Evolutionary conservation across 148 eudicot species (phyloP), one percentile per base, ranked within the genome.

Genomic region (Spergularia marina): DNA sequence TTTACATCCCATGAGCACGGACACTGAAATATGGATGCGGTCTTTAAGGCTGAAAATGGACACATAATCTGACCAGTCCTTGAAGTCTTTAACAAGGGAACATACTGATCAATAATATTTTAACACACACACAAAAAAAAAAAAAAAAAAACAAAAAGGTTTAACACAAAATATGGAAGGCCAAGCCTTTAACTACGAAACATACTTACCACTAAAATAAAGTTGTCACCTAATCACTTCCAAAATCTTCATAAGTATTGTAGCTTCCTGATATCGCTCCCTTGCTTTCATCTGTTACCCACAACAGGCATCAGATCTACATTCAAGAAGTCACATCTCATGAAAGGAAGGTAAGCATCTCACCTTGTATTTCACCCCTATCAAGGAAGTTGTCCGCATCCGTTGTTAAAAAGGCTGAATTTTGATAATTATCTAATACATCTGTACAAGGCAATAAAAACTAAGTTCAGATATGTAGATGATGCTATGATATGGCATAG

Each of bases 291-390:
- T 82, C 85, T 78, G 79, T 67, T 44, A 58, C 7, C 74, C 47
- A 78, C 15, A 73, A 53, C 15, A 56, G 6, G 40, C 59, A 64
- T 73, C 51, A 73, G 68, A 21, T 25, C 44, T 25, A 59, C 56
- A 63, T 70, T 71, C 60, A 71, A 44, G 40, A 47, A 59, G 64
- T 58, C 14, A 41, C 18, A 57, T 65, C 63, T 14, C 20, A 18
- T 60, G 12, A 54, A 13, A 56, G 69, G 25, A 30, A 53, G 39
- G 7, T 13, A 74, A 65, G 64, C 72, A 25, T n/a, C 88, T 74
- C 79, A 92, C 97, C 94, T 85, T 84, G 88, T 23, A 79, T 78
- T 49, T 88, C 91, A 65, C 79, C 81, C 77, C 83, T 79, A 39
- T 74, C 85, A 64, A 83, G 80, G 76, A 89, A 84, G 78, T 82